Conservation (phyloP, 1,139 yeast species). For the Nakaseomyces nivariensis region DNA sequence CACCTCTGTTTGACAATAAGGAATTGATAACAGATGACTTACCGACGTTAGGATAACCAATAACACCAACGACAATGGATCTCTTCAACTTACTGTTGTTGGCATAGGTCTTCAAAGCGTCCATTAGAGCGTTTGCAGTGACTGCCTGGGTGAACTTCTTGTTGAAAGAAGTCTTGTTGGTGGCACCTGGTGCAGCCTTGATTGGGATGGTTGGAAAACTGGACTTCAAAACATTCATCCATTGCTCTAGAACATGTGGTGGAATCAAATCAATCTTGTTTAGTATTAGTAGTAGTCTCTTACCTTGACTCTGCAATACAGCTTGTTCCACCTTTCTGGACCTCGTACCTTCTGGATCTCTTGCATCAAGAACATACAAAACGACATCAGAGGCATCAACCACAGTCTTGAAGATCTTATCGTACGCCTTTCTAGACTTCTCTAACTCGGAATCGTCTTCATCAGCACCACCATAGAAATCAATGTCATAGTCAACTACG, state of each 20-base stretch:
- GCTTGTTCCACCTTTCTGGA: conserved; percentile 87
- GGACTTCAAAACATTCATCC: conserved; percentile 73
- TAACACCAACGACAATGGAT: conserved; percentile 89
- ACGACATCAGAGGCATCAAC: conserved; percentile 87
- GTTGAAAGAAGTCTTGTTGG: conserved; percentile 61
- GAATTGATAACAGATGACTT: conserved; percentile 92
- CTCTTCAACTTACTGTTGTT: conserved; percentile 76
- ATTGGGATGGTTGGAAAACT: conserved; percentile 90
- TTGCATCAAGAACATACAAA: conserved; percentile 86
- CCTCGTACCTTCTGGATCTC: conserved; percentile 95
- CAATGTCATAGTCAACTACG: conserved; percentile 44
- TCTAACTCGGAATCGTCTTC: conserved; percentile 48
- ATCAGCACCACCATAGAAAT: conserved; percentile 37
- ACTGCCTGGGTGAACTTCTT: conserved; percentile 63
- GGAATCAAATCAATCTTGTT: conserved; percentile 93
- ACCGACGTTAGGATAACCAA: conserved; percentile 94
- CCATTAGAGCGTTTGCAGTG: conserved; percentile 67
- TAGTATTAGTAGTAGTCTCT: conserved; percentile 73
- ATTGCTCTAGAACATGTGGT: conserved; percentile 65
- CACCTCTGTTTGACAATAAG: conserved; percentile 73
- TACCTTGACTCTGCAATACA: conserved; percentile 68
- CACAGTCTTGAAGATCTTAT: conserved; percentile 71
- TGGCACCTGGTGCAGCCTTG: conserved; percentile 53
- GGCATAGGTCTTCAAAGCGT: conserved; percentile 79
- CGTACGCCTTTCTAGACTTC: conserved; percentile 85